These are phyloP conservation scores for Epichloe sylvatica DNA, from an alignment of 2,329 filamentous ascomycete genomes.

Conservation along the genomic window DNA sequence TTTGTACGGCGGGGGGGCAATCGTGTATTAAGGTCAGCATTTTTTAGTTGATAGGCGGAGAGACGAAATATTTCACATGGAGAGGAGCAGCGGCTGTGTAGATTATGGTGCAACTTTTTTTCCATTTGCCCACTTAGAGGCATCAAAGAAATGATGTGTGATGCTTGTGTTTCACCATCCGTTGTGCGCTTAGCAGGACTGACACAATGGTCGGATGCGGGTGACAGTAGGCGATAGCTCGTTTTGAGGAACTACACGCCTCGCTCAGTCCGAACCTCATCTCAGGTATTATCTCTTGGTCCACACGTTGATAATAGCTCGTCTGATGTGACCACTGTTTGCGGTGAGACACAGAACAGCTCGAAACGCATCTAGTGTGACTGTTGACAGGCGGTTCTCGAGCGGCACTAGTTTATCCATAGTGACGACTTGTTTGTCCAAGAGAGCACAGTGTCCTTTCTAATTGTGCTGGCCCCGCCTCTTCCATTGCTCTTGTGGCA, in stretches of 20 bases:
- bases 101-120: conserved; percentile 24
- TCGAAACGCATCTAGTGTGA: conserved; percentile 1
- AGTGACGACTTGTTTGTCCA: not conserved
- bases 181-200: not conserved
- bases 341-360: conserved; percentile 2
- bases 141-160: conserved; percentile 7
- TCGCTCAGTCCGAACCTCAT: not conserved
- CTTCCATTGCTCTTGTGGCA: not conserved
- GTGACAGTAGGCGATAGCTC: not conserved
- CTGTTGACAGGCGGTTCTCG: not conserved
- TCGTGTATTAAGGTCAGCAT: conserved; percentile 14
- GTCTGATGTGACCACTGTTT: not conserved
- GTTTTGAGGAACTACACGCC: not conserved
- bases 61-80: conserved; percentile 10
- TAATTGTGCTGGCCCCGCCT: not conserved
- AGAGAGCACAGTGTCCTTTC: not conserved
- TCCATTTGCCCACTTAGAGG: conserved; percentile 23
- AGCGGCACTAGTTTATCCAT: not conserved
- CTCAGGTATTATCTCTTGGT: not conserved
- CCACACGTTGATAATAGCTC: not conserved
- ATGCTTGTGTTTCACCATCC: not conserved
- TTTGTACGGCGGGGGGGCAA: not conserved
- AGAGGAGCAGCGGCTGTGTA: conserved; percentile 21
- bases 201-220: not conserved
- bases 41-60: conserved; percentile 10